Conservation (phyloP, 2,329 filamentous ascomycete species). For the Trichoderma aggressivum region DNA sequence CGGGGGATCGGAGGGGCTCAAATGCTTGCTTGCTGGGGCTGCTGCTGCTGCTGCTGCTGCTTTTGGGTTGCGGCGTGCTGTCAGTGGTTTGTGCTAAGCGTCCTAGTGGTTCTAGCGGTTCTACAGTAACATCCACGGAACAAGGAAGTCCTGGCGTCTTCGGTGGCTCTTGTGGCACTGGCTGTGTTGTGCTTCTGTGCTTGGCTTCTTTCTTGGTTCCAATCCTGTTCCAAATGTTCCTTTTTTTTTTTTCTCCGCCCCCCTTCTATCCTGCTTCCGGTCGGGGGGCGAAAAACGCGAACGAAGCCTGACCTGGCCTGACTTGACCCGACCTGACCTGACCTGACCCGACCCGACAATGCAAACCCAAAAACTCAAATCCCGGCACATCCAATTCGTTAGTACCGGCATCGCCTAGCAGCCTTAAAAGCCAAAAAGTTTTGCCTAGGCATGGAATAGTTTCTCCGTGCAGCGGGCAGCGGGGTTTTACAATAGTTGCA, state of each 20-base stretch:
- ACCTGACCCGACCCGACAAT: neutral
- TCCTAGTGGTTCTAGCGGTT: no score
- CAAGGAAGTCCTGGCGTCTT: neutral
- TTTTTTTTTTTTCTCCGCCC: constrained; percentile 10
- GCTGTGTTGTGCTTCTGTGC: neutral
- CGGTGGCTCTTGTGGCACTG: neutral
- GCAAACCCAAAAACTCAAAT: neutral
- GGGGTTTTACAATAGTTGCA: neutral
- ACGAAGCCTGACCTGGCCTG: neutral
- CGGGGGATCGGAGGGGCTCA: constrained; percentile 16
- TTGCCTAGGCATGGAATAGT: neutral
- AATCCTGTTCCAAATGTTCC: no score
- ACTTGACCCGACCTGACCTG: neutral
- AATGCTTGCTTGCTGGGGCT: neutral
- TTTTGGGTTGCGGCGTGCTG: neutral
- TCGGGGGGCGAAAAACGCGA: neutral
- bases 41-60: neutral
- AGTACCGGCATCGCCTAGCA: constrained; percentile 14
- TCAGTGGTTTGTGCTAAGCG: no score
- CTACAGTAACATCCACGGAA: neutral
- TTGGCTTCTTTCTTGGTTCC: neutral
- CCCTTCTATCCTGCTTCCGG: constrained; percentile 5
- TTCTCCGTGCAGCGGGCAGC: neutral
- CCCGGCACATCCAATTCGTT: neutral
- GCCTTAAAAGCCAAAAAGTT: neutral